These are phyloP conservation scores for Saccharomycopsis javanensis DNA, from an alignment of 805 yeast species.

Conservation along the genomic window DNA sequence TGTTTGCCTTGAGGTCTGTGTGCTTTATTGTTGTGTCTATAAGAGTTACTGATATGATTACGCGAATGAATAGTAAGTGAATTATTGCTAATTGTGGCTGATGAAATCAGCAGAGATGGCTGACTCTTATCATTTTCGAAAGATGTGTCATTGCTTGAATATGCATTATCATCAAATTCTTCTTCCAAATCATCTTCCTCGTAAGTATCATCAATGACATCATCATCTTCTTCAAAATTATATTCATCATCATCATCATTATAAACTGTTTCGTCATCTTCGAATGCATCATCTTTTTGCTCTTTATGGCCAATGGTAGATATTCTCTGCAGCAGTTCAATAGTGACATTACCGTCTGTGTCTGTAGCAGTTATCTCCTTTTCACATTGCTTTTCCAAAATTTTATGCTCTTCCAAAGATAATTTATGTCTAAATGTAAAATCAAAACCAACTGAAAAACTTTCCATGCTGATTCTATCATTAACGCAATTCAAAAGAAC, in stretches of 20 bases:
- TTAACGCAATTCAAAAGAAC: conserved; percentile 35
- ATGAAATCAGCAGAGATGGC: not conserved
- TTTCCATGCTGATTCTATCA: conserved; percentile 43
- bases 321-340: not conserved
- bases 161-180: not conserved
- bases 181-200: not conserved
- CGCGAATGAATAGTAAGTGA: not conserved
- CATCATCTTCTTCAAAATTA: not conserved
- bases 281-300: not conserved
- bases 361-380: not conserved
- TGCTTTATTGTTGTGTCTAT: not conserved
- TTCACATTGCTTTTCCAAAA: not conserved
- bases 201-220: not conserved
- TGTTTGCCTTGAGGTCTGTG: not conserved
- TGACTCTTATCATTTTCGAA: not conserved
- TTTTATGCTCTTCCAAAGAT: conserved; percentile 1
- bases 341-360: not conserved
- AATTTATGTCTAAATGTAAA: conserved; percentile 38
- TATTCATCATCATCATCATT: not conserved
- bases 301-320: not conserved
- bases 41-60: not conserved
- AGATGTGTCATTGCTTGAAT: not conserved
- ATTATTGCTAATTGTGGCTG: not conserved
- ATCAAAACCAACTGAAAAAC: conserved; percentile 53
- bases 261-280: not conserved